A percentile compares a stretch with the other conserved stretches of the same genome.
phyloP scores from a whole-genome alignment of 495 filamentous ascomycete species.

The Cryomyces antarcticus region DNA sequence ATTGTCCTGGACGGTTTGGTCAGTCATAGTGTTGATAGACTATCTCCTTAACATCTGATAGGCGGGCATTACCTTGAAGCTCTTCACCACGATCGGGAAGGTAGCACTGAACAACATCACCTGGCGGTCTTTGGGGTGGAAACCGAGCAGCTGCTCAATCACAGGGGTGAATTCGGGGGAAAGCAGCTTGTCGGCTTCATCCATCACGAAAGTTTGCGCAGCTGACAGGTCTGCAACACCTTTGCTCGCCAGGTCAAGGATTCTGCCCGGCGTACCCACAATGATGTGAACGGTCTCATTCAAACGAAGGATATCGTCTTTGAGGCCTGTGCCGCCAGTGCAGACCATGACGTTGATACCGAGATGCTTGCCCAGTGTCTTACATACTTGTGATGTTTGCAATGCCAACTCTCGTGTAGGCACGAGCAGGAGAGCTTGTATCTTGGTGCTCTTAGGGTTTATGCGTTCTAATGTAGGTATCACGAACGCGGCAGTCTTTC shows the following conservation, averaged over 20 bases:
- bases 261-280: conserved; percentile 76
- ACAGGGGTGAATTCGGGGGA: conserved; percentile 83
- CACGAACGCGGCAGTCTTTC: conserved; percentile 94
- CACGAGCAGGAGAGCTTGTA: conserved; percentile 86
- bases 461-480: conserved; percentile 90
- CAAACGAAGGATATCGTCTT: conserved; percentile 91
- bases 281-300: conserved; percentile 79
- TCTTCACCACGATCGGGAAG: conserved; percentile 87
- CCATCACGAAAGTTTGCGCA: conserved; percentile 71
- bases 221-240: conserved; percentile 54
- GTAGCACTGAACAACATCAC: conserved; percentile 93
- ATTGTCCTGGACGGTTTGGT: conserved; percentile 40
- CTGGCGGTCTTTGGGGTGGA: conserved; percentile 61
- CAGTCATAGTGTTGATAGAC: neutral
- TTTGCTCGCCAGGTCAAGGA: conserved; percentile 73
- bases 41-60: neutral
- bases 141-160: conserved; percentile 79
- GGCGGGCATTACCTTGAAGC: conserved; percentile 49
- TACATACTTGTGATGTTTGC: conserved; percentile 97
- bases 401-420: conserved; percentile 95
- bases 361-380: conserved; percentile 89
- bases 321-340: conserved; percentile 81
- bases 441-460: conserved; percentile 87
- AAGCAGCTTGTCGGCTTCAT: conserved; percentile 83
- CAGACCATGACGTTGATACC: conserved; percentile 98